Percentiles rank a stretch among this genome's conserved stretches.
These are phyloP conservation scores for Acidiella bohemica DNA, from an alignment of 495 filamentous ascomycete species.

Conservation along the genomic window DNA sequence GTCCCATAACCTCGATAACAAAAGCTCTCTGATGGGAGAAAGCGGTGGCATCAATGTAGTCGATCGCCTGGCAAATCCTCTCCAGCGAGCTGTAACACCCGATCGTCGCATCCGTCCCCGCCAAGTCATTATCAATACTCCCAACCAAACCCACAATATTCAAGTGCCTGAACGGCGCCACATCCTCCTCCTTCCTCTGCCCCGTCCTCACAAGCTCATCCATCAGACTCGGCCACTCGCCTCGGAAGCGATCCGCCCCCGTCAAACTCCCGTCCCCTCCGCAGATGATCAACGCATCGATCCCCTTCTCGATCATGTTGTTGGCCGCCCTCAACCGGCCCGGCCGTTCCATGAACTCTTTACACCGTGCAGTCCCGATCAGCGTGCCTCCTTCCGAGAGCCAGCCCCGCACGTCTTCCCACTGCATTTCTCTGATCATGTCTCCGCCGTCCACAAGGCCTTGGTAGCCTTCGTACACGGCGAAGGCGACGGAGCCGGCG, in stretches of 20 bases:
- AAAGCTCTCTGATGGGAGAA: constrained; percentile 95
- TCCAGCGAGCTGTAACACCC: constrained; percentile 88
- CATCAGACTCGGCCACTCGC: constrained; percentile 79
- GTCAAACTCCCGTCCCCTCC: constrained; percentile 97
- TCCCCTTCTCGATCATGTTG: constrained; percentile 83
- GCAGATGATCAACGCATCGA: constrained; percentile 91
- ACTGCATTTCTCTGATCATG: constrained; percentile 73
- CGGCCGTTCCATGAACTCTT: constrained; percentile 71
- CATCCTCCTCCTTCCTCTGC: constrained; percentile 54
- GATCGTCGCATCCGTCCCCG: constrained; percentile 92
- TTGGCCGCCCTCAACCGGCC: constrained; percentile 76
- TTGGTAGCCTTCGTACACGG: constrained; percentile 91
- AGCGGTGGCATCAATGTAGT: constrained; percentile 93
- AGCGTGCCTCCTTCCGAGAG: constrained; percentile 89
- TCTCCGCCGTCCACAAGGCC: constrained; percentile 81
- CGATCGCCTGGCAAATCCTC: constrained; percentile 85
- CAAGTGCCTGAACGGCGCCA: constrained; percentile 59
- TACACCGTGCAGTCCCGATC: constrained; percentile 89
- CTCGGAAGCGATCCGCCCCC: constrained; percentile 83
- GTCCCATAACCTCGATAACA: constrained; percentile 98
- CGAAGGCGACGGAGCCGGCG: constrained; percentile 74
- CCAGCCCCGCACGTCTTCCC: constrained; percentile 93
- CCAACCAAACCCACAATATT: constrained; percentile 96
- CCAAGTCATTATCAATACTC: constrained; percentile 97
- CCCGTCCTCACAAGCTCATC: constrained; percentile 62